Evolutionary conservation across 163 green algal genomes (phyloP).

Genomic region (Smithsoniella earleae): DNA sequence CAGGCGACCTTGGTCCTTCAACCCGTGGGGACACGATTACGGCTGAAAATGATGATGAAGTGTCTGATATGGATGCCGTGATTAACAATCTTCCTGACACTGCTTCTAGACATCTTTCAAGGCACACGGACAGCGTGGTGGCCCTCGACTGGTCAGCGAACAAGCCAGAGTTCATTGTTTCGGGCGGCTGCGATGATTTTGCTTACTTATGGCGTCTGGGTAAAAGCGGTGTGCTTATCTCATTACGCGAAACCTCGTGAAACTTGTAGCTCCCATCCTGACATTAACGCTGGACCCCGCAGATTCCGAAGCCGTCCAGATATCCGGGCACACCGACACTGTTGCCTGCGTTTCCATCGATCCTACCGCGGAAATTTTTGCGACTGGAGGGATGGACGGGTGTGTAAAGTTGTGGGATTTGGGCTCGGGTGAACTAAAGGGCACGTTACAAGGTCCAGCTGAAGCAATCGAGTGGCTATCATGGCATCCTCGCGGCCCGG

Average conservation of each 20-base stretch:
- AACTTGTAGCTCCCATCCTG: neutral
- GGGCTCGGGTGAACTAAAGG: constrained; percentile 40
- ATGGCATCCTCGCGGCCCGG: constrained; percentile 87
- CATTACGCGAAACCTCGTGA: neutral
- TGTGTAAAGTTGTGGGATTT: constrained; percentile 70
- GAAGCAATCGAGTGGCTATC: constrained; percentile 79
- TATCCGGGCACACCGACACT: constrained; percentile 43
- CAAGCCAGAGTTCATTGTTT: neutral
- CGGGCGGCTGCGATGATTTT: neutral
- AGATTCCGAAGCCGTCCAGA: constrained; percentile 5
- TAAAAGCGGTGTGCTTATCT: constrained; percentile 47
- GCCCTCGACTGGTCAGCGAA: constrained; percentile 45
- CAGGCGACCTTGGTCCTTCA: no score
- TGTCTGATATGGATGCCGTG: neutral
- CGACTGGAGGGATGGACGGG: constrained; percentile 81
- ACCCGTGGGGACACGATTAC: no score
- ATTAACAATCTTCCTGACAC: neutral
- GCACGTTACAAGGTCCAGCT: constrained; percentile 74
- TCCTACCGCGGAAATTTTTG: constrained; percentile 44
- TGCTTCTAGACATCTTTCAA: constrained; percentile 41
- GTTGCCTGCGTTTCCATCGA: constrained; percentile 40
- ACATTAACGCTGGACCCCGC: neutral
- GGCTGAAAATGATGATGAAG: neutral
- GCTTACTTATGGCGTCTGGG: constrained; percentile 1
- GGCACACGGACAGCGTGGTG: constrained; percentile 69